These are phyloP conservation scores for Penicillium macrosclerotiorum DNA, from an alignment of 495 filamentous ascomycete species.

Conservation along the genomic window DNA sequence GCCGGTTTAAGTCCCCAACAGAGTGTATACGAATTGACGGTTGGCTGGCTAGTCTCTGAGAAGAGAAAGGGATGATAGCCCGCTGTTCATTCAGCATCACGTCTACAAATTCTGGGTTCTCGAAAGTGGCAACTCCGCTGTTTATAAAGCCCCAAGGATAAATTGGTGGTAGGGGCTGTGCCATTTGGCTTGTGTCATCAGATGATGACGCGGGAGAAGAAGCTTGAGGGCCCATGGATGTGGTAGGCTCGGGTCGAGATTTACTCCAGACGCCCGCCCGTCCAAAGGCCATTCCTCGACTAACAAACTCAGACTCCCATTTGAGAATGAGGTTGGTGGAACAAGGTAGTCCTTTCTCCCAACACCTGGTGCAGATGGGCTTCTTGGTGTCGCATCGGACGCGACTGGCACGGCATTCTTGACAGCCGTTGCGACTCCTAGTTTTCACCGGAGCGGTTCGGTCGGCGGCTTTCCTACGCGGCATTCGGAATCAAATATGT, in stretches of 20 bases:
- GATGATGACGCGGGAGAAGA: constrained; percentile 9
- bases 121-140: constrained; percentile 33
- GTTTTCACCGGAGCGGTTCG: constrained; percentile 43
- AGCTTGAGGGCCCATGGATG: constrained; percentile 11
- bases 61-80: constrained; percentile 16
- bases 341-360: constrained; percentile 36
- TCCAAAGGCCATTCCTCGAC: constrained; percentile 45
- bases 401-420: constrained; percentile 43
- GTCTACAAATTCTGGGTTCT: constrained; percentile 26
- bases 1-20: background rate
- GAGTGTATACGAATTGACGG: constrained; percentile 2
- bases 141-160: constrained; percentile 41
- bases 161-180: constrained; percentile 25
- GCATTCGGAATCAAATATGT: constrained; percentile 36
- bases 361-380: constrained; percentile 41
- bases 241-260: constrained; percentile 9
- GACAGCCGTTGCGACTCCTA: constrained; percentile 44
- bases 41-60: background rate
- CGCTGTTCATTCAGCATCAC: constrained; percentile 28
- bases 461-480: constrained; percentile 45
- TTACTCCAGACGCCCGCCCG: constrained; percentile 46
- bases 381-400: constrained; percentile 45
- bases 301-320: constrained; percentile 47
- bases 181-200: constrained; percentile 31
- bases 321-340: constrained; percentile 41